Evolutionary conservation across 257 asterid genomes (phyloP), one percentile per base, ranked within the genome.

Genomic region (Scutellaria minor): DNA sequence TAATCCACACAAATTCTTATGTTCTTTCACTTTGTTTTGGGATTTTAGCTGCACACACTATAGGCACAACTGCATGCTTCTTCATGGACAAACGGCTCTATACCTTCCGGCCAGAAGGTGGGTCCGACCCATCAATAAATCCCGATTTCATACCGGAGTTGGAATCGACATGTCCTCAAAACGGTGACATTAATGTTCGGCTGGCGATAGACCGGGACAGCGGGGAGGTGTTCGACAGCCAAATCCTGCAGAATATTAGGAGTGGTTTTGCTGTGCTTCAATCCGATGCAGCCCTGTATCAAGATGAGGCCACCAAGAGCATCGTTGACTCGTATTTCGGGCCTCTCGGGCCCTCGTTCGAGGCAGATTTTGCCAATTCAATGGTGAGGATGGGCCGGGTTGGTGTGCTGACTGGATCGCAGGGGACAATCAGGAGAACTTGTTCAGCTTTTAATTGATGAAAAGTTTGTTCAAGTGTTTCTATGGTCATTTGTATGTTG

Each of bases 11-110:
- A 24, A 31, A 31, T 31, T 31, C 44, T 31, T 6, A 64, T 64
- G 31, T 5, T 44, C 6, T 13, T 27, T 8, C 10, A 2, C 20
- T 71, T 52, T 47, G 13, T 4, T 50, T 42, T 63, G 65, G 7
- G 9, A 69, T 14, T 41, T 44, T 78, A 89, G 97, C 83, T 39
- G 98, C 97, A 13, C 98, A 93, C 62, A 85, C 89, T 52, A 89
- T 93, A 14, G 98, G 97, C 63, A 91, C 93, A 0, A 79, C 98
- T 0, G 98, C 97, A 42, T 93, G 98, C 75, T 93, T 93, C 96
- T 91, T 93, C 89, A 91, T 93, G 98, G 75, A 52, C 8, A 45
- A 79, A 14, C 73, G 97, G 79, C 96, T 91, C 53, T 91, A 93
- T 90, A 63, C 41, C 9, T 93, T 90, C 76, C 56, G 76, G 6